phyloP scores from a whole-genome alignment of 2,329 filamentous ascomycete species.

The Aspergillus luchuensis region DNA sequence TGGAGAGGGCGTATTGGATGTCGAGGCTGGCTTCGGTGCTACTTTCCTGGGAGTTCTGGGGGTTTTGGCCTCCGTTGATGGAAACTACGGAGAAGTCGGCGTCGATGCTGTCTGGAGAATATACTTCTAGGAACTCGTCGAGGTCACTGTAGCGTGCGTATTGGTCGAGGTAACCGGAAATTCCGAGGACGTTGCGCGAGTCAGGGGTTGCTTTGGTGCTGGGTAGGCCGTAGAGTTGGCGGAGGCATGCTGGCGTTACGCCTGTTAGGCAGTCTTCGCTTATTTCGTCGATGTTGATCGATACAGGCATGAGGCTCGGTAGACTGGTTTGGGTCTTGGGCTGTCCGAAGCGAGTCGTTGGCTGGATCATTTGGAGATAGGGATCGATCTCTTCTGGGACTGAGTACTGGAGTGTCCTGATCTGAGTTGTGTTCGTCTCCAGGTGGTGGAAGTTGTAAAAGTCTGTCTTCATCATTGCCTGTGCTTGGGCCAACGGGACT shows the following conservation, averaged over 20 bases:
- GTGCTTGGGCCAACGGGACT: slow-evolving; percentile 46
- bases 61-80: slow-evolving; percentile 59
- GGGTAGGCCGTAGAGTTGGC: slow-evolving; percentile 52
- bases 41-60: slow-evolving; percentile 46
- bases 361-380: slow-evolving; percentile 65
- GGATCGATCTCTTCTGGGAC: slow-evolving; percentile 58
- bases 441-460: slow-evolving; percentile 60
- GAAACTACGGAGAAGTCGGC: slow-evolving; percentile 60
- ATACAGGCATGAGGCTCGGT: slow-evolving; percentile 25
- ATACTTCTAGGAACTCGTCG: slow-evolving; percentile 57
- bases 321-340: slow-evolving; percentile 47
- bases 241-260: slow-evolving; percentile 54
- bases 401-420: slow-evolving; percentile 63
- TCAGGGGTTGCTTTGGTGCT: slow-evolving; percentile 32
- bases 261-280: slow-evolving; percentile 41
- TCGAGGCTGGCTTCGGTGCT: slow-evolving; percentile 66
- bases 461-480: slow-evolving; percentile 58
- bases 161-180: slow-evolving; percentile 54
- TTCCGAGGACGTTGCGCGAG: slow-evolving; percentile 44
- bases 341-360: slow-evolving; percentile 64
- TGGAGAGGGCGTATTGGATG: slow-evolving; percentile 60
- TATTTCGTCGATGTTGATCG: slow-evolving; percentile 21
- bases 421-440: slow-evolving; percentile 44
- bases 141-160: slow-evolving; percentile 59
- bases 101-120: slow-evolving; percentile 54